phyloP scores from a whole-genome alignment of 768 basidiomycete genomes.

The Suillus placidus region DNA sequence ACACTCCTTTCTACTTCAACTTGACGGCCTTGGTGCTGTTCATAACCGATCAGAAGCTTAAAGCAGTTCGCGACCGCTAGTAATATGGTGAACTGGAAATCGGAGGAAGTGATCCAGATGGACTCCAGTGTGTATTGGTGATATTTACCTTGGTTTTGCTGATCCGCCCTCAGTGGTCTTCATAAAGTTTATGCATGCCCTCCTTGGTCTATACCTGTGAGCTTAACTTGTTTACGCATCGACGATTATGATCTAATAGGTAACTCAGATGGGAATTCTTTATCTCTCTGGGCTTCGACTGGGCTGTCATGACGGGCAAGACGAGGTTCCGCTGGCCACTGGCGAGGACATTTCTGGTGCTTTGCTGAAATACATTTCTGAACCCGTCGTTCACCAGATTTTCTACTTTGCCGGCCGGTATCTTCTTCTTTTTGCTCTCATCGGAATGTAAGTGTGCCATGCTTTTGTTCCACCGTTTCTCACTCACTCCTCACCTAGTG shows the following conservation, averaged over 20 bases:
- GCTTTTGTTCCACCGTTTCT: not conserved
- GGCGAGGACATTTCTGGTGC: conserved; percentile 33
- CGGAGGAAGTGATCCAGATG: conserved; percentile 37
- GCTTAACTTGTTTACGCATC: conserved; percentile 15
- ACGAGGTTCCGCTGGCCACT: conserved; percentile 50
- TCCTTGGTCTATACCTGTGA: conserved; percentile 49
- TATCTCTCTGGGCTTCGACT: conserved; percentile 46
- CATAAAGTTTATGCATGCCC: conserved; percentile 43
- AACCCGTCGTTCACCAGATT: conserved; percentile 29
- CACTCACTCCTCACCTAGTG: conserved; percentile 19
- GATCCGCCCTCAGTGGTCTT: conserved; percentile 37
- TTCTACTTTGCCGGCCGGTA: conserved; percentile 52
- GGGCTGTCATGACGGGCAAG: conserved; percentile 42
- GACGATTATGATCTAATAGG: conserved; percentile 1
- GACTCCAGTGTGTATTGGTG: conserved; percentile 37
- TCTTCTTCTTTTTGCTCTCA: conserved; percentile 44
- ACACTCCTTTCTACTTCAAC: conserved; percentile 4
- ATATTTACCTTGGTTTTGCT: not conserved
- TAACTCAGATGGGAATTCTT: conserved; percentile 45
- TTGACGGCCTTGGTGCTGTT: not conserved
- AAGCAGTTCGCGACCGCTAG: not conserved
- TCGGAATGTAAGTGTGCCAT: conserved; percentile 44
- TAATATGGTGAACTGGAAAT: conserved; percentile 46
- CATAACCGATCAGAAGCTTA: not conserved
- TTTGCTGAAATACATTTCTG: not conserved